A percentile compares a stretch with the other conserved stretches of the same genome.
phyloP scores from a whole-genome alignment of 805 yeast genomes.

The Teunomyces tritomae region DNA sequence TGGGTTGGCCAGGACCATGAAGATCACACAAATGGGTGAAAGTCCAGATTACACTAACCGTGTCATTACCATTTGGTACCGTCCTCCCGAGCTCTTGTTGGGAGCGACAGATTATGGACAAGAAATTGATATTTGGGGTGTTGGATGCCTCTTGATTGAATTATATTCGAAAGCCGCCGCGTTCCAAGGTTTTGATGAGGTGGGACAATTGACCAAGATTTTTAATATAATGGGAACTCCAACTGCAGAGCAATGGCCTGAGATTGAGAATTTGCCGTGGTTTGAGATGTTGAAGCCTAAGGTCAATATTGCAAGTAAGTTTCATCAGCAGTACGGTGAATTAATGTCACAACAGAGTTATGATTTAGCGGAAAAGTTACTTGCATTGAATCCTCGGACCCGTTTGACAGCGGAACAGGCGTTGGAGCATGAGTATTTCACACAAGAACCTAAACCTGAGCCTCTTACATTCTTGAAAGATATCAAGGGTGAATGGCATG shows the following conservation, averaged over 20 bases:
- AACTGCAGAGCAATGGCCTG: conserved; percentile 69
- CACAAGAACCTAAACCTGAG: conserved; percentile 63
- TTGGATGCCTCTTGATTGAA: conserved; percentile 88
- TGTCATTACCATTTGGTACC: conserved; percentile 94
- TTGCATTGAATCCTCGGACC: conserved; percentile 64
- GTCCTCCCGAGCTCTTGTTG: conserved; percentile 90
- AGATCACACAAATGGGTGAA: conserved; percentile 44
- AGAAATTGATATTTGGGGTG: conserved; percentile 96
- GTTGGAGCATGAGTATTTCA: conserved; percentile 67
- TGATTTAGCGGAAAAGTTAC: conserved; percentile 61
- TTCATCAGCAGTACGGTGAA: conserved; percentile 27
- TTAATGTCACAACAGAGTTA: conserved; percentile 40
- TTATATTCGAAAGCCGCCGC: conserved; percentile 70
- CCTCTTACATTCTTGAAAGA: conserved; percentile 53
- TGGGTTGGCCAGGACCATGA: conserved; percentile 78
- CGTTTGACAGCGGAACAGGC: conserved; percentile 73
- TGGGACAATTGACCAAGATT: conserved; percentile 75
- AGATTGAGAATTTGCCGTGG: conserved; percentile 83
- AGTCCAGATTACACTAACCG: conserved; percentile 87
- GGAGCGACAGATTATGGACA: conserved; percentile 90
- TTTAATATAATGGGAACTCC: conserved; percentile 90
- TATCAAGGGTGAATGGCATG: conserved; percentile 92
- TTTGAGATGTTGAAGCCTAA: conserved; percentile 76
- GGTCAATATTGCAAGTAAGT: conserved; percentile 29
- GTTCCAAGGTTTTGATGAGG: conserved; percentile 87